Conservation (phyloP, 768 basidiomycete genomes). For the Daedaleopsis nitida region DNA sequence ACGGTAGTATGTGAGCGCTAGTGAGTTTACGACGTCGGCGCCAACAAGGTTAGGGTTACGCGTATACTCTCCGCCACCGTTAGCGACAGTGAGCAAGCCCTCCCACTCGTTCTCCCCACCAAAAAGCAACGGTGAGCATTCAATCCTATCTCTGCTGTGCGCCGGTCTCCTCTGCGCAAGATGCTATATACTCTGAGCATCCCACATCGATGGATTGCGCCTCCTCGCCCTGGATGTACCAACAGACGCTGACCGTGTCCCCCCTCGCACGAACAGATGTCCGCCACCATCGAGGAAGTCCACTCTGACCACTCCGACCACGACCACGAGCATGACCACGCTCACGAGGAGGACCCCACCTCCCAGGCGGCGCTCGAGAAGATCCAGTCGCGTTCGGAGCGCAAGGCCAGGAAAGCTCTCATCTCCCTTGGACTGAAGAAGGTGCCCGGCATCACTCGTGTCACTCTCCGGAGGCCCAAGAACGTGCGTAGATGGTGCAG, state of each 20-base stretch:
- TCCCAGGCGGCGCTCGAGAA: slow-evolving; percentile 87
- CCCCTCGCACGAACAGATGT: slow-evolving; percentile 50
- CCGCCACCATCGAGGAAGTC: slow-evolving; percentile 84
- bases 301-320: slow-evolving; percentile 76
- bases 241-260: slow-evolving; percentile 9
- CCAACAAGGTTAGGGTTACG: slow-evolving; percentile 26
- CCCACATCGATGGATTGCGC: slow-evolving; percentile 33
- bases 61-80: slow-evolving; percentile 30
- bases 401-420: slow-evolving; percentile 94
- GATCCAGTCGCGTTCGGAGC: slow-evolving; percentile 91
- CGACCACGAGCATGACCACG: slow-evolving; percentile 49
- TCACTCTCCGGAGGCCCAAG: slow-evolving; percentile 93
- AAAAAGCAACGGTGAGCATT: slow-evolving; percentile 28
- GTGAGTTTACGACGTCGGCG: too few species aligned
- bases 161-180: not conserved
- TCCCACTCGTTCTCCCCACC: slow-evolving; percentile 12
- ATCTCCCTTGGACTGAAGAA: slow-evolving; percentile 90
- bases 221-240: slow-evolving; percentile 31
- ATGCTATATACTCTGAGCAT: too few species aligned
- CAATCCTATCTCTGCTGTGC: not conserved
- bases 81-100: slow-evolving; percentile 37
- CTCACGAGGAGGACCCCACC: slow-evolving; percentile 79
- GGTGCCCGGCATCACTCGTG: slow-evolving; percentile 91
- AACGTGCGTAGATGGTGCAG: slow-evolving; percentile 56
- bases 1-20: too few species aligned